Conservation (phyloP, 2,329 filamentous ascomycete genomes). For the Tolypocladium pustulatum region DNA sequence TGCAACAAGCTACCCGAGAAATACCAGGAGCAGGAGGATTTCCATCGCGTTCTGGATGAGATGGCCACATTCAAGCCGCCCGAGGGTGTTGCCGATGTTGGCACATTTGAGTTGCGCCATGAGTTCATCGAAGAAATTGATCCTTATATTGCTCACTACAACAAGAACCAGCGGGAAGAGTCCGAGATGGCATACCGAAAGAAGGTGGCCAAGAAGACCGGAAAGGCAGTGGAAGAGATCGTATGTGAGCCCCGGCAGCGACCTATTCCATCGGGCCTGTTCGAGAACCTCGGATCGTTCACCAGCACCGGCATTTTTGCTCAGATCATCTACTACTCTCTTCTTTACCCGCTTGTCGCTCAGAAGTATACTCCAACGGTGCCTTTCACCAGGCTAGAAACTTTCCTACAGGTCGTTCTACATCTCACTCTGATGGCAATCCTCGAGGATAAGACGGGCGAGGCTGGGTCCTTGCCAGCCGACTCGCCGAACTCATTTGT, state of each 20-base stretch:
- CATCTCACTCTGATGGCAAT: constrained; percentile 82
- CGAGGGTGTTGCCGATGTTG: constrained; percentile 84
- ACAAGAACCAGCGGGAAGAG: constrained; percentile 93
- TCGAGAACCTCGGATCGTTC: constrained; percentile 65
- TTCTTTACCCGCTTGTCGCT: constrained; percentile 69
- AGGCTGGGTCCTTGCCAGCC: constrained; percentile 35
- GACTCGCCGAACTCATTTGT: constrained; percentile 56
- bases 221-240: constrained; percentile 69
- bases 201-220: constrained; percentile 78
- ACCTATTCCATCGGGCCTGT: constrained; percentile 66
- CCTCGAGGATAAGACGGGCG: constrained; percentile 62
- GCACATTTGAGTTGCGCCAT: constrained; percentile 85
- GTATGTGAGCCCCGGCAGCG: constrained; percentile 84
- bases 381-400: constrained; percentile 74
- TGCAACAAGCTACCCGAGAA: constrained; percentile 78
- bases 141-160: constrained; percentile 92
- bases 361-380: constrained; percentile 61
- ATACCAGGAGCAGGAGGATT: constrained; percentile 79
- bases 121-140: constrained; percentile 83
- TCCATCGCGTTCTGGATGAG: constrained; percentile 71
- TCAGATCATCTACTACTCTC: constrained; percentile 79
- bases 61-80: constrained; percentile 85
- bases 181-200: constrained; percentile 82
- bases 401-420: constrained; percentile 82
- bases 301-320: constrained; percentile 78